A percentile compares a stretch with the other conserved stretches of the same genome.
Evolutionary conservation across 2,329 filamentous ascomycete genomes (phyloP).

Genomic region (Westerdykella ornata): DNA sequence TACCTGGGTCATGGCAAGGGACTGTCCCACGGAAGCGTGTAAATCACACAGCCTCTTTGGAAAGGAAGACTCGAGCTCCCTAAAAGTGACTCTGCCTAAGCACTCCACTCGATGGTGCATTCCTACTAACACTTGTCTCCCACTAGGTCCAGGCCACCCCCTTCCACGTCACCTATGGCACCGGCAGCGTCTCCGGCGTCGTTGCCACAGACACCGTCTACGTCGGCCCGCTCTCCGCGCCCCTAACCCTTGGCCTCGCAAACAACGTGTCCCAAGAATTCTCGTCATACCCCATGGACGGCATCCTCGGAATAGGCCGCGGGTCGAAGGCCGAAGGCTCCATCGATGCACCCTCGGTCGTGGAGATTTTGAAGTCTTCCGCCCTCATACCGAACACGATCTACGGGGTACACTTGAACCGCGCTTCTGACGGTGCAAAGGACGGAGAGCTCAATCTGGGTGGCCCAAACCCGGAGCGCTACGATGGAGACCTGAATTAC

Average conservation of each 20-base stretch:
- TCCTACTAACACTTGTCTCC: conserved; percentile 1
- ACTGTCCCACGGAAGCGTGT: conserved; percentile 63
- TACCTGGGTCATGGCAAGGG: conserved; percentile 74
- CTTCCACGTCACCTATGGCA: conserved; percentile 69
- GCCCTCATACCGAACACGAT: conserved; percentile 57
- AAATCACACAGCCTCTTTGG: conserved; percentile 64
- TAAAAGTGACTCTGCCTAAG: conserved; percentile 35
- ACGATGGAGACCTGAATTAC: conserved; percentile 62
- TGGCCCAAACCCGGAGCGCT: conserved; percentile 59
- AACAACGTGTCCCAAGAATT: conserved; percentile 68
- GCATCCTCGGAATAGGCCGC: conserved; percentile 73
- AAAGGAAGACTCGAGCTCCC: conserved; percentile 56
- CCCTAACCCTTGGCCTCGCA: conserved; percentile 66
- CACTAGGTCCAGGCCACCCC: conserved; percentile 42
- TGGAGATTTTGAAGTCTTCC: conserved; percentile 55
- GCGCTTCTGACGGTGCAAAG: conserved; percentile 57
- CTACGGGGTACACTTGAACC: conserved; percentile 64
- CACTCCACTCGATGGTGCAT: not conserved
- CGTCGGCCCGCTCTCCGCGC: conserved; percentile 54
- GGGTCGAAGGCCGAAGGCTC: conserved; percentile 42
- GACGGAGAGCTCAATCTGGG: conserved; percentile 76
- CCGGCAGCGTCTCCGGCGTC: conserved; percentile 63
- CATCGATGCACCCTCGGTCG: conserved; percentile 54
- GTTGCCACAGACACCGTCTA: conserved; percentile 60
- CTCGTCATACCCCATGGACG: conserved; percentile 73